Base-by-base conservation (phyloP, 106 monocot species). In the Acanthochlamys bracteata region DNA sequence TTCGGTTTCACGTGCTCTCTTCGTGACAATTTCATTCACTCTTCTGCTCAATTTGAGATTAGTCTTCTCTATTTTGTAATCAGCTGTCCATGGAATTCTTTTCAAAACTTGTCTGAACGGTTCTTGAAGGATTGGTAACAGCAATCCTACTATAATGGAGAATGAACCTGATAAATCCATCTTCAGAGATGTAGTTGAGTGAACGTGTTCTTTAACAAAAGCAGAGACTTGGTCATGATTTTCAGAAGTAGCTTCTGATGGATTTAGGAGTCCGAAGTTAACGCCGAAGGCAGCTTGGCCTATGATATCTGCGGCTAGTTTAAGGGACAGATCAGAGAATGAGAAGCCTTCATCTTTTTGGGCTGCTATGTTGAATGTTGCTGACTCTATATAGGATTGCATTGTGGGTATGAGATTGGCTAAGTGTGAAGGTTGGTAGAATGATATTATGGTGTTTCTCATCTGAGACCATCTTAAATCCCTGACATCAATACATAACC, bases 351-450 rank as follows among this genome's bases (percentile, higher is more conserved):
- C 52, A 7, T 66, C 53, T 11, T n/a, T 13, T 7, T 39, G 45
- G 33, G 27, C 25, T 20, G 69, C 58, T 39, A 78, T 51, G 39
- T 22, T 53, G 21, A 39, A 40, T 10, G 60, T 25, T 42, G 69
- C 63, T 0, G 62, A 53, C 1, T 79, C 73, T 17, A 84, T 76
- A 60, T 76, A 76, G 22, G 89, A 74, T 39, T 89, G 76, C 82
- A 89, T 84, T 64, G 63, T 57, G 27, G 89, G 89, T 69, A 89
- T 82, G 7, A 89, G 79, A 40, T 57, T 79, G 14, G 89, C 78
- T 1, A 89, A 53, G 67, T 84, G 81, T 8, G 89, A 74, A 10
- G 89, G 84, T 45, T 84, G 89, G 73, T 89, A 89, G 41, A 89
- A 57, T 21, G 89, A 84, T 52, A 84, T 74, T 39, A 89, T 73